Evolutionary conservation across 2,329 filamentous ascomycete species (phyloP).

Genomic region (Penicillium janthinellum): DNA sequence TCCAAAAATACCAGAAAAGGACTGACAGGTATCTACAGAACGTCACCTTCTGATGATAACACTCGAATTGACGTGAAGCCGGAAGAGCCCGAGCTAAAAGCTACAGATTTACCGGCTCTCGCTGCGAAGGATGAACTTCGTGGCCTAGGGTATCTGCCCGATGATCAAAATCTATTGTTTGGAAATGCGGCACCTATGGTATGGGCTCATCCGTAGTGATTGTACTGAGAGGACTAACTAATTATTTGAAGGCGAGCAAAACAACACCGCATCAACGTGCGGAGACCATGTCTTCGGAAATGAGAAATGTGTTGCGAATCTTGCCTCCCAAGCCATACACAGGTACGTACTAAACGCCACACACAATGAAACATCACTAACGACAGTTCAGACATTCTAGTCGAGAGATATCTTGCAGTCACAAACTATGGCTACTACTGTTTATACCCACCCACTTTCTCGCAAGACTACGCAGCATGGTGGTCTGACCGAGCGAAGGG

Average conservation of each 20-base stretch:
- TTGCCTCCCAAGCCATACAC: constrained; percentile 45
- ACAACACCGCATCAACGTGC: constrained; percentile 9
- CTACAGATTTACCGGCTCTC: constrained; percentile 1
- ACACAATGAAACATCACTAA: constrained; percentile 2
- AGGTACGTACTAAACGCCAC: constrained; percentile 24
- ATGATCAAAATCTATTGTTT: constrained; percentile 14
- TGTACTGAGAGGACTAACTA: neutral
- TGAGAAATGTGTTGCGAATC: constrained; percentile 33
- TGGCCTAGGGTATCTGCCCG: constrained; percentile 12
- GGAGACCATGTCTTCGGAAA: constrained; percentile 30
- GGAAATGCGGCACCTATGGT: constrained; percentile 7
- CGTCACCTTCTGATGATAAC: neutral
- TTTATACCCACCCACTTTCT: constrained; percentile 51
- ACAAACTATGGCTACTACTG: constrained; percentile 52
- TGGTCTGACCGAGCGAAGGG: constrained; percentile 44
- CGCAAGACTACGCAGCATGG: constrained; percentile 50
- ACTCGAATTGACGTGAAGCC: neutral
- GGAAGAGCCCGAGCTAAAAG: neutral
- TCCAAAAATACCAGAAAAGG: neutral
- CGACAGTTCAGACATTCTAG: constrained; percentile 44
- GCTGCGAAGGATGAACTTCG: constrained; percentile 14
- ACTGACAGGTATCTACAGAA: neutral
- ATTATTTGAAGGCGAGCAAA: neutral
- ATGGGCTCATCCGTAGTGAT: neutral
- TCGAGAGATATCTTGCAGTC: constrained; percentile 50